Percentiles rank a stretch among this genome's conserved stretches.
Evolutionary conservation across 2,329 filamentous ascomycete species (phyloP).

Genomic region (Fusarium nelsonii): DNA sequence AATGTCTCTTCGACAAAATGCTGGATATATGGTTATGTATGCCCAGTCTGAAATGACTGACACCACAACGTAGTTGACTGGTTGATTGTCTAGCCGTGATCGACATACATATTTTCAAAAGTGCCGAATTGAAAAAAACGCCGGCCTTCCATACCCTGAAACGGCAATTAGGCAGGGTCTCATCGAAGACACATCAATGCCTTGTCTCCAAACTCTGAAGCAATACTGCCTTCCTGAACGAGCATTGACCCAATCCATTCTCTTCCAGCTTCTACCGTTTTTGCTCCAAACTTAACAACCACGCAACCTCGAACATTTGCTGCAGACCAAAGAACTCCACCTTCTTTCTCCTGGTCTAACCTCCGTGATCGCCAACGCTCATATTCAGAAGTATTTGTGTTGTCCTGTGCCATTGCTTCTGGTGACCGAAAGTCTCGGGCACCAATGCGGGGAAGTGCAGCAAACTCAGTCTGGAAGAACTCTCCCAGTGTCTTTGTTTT

Average conservation of each 20-base stretch:
- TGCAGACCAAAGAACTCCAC: slow-evolving; percentile 82
- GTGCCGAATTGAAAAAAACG: neutral
- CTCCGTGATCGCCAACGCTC: slow-evolving; percentile 68
- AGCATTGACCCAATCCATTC: slow-evolving; percentile 85
- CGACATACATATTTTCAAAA: neutral
- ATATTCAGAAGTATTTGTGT: slow-evolving; percentile 54
- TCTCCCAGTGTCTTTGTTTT: slow-evolving; percentile 73
- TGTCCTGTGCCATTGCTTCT: slow-evolving; percentile 59
- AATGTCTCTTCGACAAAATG: neutral
- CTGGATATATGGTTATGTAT: neutral
- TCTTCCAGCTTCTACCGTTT: slow-evolving; percentile 82
- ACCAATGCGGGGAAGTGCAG: slow-evolving; percentile 82
- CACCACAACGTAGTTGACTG: neutral
- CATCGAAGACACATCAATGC: slow-evolving; percentile 80
- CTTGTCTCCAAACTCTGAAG: slow-evolving; percentile 80
- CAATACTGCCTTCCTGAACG: slow-evolving; percentile 77
- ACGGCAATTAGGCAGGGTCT: slow-evolving; percentile 26
- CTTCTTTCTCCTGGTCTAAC: slow-evolving; percentile 67
- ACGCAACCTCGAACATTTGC: slow-evolving; percentile 85
- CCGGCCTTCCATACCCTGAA: neutral
- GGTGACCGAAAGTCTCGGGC: slow-evolving; percentile 78
- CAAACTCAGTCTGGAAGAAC: slow-evolving; percentile 86
- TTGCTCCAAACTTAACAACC: slow-evolving; percentile 90
- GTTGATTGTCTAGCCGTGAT: neutral
- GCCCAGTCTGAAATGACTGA: neutral